Percentiles rank a stretch among this genome's conserved stretches.
Evolutionary conservation across 768 basidiomycete species (phyloP).

Genomic region (Russula emetica): DNA sequence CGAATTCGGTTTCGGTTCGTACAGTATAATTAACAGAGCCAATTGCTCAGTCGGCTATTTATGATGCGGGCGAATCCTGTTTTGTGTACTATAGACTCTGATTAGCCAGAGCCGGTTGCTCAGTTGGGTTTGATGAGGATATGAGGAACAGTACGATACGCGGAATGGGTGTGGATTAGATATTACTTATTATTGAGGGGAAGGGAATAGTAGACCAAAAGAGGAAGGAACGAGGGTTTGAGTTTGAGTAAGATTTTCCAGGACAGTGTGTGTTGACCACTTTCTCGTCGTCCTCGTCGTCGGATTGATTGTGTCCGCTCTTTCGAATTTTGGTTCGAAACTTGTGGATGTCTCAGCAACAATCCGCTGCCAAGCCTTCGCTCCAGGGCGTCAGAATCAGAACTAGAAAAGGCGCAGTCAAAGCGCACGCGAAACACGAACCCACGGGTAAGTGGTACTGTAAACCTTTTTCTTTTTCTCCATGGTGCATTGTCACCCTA

Average conservation of each 20-base stretch:
- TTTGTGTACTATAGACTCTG: too few relatives aligned
- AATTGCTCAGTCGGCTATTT: not conserved
- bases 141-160: too few relatives aligned
- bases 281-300: too few relatives aligned
- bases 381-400: constrained; percentile 90
- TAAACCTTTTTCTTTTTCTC: too few relatives aligned
- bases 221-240: not conserved
- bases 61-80: too few relatives aligned
- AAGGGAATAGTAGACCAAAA: not conserved
- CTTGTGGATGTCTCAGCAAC: constrained; percentile 92
- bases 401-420: constrained; percentile 89
- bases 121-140: too few relatives aligned
- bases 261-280: not conserved
- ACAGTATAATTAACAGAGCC: not conserved
- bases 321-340: constrained; percentile 36
- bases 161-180: too few relatives aligned
- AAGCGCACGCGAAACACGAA: constrained; percentile 92
- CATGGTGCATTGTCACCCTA: too few relatives aligned
- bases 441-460: constrained; percentile 55
- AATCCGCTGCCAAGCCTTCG: constrained; percentile 79
- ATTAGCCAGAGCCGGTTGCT: too few relatives aligned
- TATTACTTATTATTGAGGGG: too few relatives aligned
- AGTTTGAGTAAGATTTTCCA: not conserved
- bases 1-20: too few relatives aligned
- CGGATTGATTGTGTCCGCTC: constrained; percentile 22